Evolutionary conservation across 148 eudicot species (phyloP).

Genomic region (Rhododendron mucronatum): DNA sequence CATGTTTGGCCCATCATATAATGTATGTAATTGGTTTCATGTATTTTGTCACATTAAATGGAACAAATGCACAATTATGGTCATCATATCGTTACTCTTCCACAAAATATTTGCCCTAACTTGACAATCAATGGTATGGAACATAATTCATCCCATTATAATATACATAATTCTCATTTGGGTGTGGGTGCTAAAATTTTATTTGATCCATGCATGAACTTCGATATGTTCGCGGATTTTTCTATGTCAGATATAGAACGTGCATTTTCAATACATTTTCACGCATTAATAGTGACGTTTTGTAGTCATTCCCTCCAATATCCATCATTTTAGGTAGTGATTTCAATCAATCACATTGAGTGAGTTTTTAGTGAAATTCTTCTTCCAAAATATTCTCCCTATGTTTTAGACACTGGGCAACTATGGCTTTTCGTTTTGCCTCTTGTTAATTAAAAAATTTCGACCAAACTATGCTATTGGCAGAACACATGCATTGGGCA

Average conservation of each 20-base stretch:
- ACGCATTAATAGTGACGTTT: too few relatives aligned
- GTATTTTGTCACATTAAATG: not conserved
- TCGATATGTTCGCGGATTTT: not conserved
- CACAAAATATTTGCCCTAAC: not conserved
- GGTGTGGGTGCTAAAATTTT: not conserved
- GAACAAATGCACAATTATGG: too few relatives aligned
- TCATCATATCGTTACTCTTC: too few relatives aligned
- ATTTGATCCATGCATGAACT: not conserved
- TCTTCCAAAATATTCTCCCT: not conserved
- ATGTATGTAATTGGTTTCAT: not conserved
- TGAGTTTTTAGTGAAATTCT: not conserved
- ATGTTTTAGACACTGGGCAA: not conserved
- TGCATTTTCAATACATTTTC: not conserved
- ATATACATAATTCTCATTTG: too few relatives aligned
- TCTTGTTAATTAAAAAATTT: not conserved
- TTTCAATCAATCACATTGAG: not conserved
- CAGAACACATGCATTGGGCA: not conserved
- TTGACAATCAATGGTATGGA: too few relatives aligned
- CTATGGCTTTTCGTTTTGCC: not conserved
- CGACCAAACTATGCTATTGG: not conserved
- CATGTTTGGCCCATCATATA: not conserved
- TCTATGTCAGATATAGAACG: not conserved
- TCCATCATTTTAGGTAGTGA: not conserved
- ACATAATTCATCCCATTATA: too few relatives aligned
- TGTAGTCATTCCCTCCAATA: not conserved